Base-by-base conservation (phyloP, 2,329 filamentous ascomycete species). In the Dothidotthia symphoricarpi region DNA sequence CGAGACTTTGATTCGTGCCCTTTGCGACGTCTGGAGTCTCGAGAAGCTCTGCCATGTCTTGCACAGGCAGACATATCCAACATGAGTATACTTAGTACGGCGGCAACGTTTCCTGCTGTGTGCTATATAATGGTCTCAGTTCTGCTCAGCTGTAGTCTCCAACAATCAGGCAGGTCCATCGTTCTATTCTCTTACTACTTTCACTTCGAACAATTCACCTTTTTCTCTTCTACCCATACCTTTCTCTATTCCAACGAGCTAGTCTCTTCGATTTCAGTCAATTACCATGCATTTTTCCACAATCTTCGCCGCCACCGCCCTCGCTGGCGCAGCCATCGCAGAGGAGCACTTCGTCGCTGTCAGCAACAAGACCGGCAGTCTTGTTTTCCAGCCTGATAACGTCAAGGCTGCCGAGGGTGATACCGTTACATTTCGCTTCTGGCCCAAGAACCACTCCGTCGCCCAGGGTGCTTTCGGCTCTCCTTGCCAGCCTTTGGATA, bases 261-360 rank as follows among this genome's bases (percentile, higher is more conserved):
- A 64, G 58, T 47, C 51, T 59, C 62, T 57, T 47, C 43, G 34
- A 22, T 29, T 16, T 33, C 46, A 46, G 47, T 53, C 49, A 59
- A 59, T 58, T 61, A 67, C 47, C 56, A 68, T 68, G 65, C 63
- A 50, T 58, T 67, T 67, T 62, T 59, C 63, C 34, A 56, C 57
- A 44, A 36, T 63, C 48, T 47, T 64, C 44, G 47, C 61, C 45
- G 53, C 60, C 39, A 47, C 57, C 34, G 57, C 61, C 46, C 42
- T 66, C 24, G 54, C 48, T 19, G 52, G 57, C 43, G 46, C 59
- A 32, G 57, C 57, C 26, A 31, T 63, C 22, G 63, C 64, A 14
- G 57, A 45, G 7, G 59, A 66, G 37, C 58, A 62, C 52, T 39
- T 51, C 19, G 56, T 69, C 30, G 46, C 51, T 28, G 66, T 66